Conservation (phyloP, 768 basidiomycete genomes). For the Leccinum subtestaceum region DNA sequence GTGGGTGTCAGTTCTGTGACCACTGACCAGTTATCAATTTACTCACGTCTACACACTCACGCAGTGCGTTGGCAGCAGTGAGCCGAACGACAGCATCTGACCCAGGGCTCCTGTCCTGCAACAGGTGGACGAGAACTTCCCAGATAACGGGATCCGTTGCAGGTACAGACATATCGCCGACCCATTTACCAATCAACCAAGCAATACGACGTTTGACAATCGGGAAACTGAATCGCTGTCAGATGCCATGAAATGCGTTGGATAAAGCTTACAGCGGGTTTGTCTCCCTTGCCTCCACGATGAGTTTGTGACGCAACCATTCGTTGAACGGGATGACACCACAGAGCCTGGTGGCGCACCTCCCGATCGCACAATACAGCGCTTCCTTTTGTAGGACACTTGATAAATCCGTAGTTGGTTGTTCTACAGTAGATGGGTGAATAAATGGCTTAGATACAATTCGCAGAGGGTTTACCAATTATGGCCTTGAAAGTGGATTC, state of each 20-base stretch:
- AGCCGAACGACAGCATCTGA: slow-evolving; percentile 85
- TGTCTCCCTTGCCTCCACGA: slow-evolving; percentile 54
- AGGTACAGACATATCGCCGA: slow-evolving; percentile 61
- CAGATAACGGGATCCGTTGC: slow-evolving; percentile 67
- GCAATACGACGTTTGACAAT: slow-evolving; percentile 94
- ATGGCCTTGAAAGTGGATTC: slow-evolving; percentile 56
- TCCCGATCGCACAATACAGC: slow-evolving; percentile 85
- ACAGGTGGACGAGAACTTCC: slow-evolving; percentile 76
- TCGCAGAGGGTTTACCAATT: slow-evolving; percentile 43
- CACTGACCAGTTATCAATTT: background rate
- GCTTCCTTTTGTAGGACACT: slow-evolving; percentile 79
- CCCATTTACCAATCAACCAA: slow-evolving; percentile 91
- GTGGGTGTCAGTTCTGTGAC: slow-evolving; percentile 6
- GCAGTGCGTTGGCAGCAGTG: slow-evolving; percentile 75
- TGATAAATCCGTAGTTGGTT: slow-evolving; percentile 51
- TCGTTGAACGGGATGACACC: slow-evolving; percentile 62
- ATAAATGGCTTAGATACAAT: background rate
- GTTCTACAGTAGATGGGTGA: slow-evolving; percentile 28
- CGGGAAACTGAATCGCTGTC: slow-evolving; percentile 56
- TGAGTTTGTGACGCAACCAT: slow-evolving; percentile 64
- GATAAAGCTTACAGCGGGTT: slow-evolving; percentile 51
- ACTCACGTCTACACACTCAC: slow-evolving; percentile 83
- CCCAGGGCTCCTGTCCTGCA: slow-evolving; percentile 64
- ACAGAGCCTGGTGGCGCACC: slow-evolving; percentile 64
- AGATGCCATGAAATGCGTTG: slow-evolving; percentile 5